Evolutionary conservation across 495 filamentous ascomycete genomes (phyloP).

Genomic region (Aspergillus taichungensis): DNA sequence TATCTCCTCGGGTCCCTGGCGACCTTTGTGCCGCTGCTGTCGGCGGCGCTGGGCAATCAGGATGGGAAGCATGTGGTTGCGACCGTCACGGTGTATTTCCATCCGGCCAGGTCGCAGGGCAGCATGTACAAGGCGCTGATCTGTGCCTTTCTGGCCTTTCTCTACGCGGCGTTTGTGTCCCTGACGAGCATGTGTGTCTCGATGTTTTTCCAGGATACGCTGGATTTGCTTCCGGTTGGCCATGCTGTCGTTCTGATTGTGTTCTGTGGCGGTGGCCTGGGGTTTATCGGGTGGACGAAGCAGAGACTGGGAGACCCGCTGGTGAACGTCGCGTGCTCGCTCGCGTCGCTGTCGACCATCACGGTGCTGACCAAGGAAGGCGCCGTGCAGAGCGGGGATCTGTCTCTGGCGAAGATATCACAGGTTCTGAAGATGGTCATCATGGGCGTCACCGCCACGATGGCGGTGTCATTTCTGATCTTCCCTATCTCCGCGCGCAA

Average conservation of each 20-base stretch:
- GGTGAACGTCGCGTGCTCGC: constrained; percentile 83
- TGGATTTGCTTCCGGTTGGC: constrained; percentile 58
- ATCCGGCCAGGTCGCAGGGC: constrained; percentile 82
- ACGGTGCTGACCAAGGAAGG: constrained; percentile 90
- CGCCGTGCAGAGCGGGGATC: constrained; percentile 66
- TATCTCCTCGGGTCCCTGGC: constrained; percentile 83
- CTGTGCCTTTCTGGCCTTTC: constrained; percentile 72
- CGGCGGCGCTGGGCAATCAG: constrained; percentile 66
- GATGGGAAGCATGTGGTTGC: constrained; percentile 97
- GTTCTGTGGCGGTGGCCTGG: constrained; percentile 83
- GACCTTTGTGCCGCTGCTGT: constrained; percentile 71
- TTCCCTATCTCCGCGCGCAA: constrained; percentile 74
- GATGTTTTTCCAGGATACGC: constrained; percentile 57
- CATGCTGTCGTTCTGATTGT: constrained; percentile 76
- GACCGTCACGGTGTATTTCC: constrained; percentile 90
- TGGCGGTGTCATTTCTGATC: constrained; percentile 66
- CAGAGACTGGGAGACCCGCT: constrained; percentile 77
- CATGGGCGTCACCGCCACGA: constrained; percentile 71
- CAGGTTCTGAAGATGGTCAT: constrained; percentile 88
- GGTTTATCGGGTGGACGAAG: constrained; percentile 89
- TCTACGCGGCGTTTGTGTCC: constrained; percentile 73
- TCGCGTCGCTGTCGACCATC: constrained; percentile 86
- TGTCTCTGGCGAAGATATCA: constrained; percentile 72
- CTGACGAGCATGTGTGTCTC: constrained; percentile 83
- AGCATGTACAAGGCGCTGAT: constrained; percentile 85